Evolutionary conservation across 176 grass and related monocot species (phyloP).

Genomic region (Pontederia crassipes): DNA sequence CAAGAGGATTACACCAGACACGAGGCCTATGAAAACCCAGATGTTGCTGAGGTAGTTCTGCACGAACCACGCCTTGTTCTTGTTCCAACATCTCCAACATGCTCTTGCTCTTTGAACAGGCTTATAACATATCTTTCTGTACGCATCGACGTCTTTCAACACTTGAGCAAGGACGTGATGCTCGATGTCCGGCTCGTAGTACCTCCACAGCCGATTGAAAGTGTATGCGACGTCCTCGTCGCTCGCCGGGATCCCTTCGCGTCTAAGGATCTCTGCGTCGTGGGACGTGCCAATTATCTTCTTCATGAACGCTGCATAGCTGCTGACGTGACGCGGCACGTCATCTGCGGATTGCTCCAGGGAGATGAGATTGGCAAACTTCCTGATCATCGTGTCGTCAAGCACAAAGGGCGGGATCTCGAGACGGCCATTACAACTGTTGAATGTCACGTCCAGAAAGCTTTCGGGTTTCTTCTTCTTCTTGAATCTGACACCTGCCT

Average conservation of each 20-base stretch:
- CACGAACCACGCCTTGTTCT: background rate
- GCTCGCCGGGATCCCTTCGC: background rate
- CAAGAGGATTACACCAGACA: background rate
- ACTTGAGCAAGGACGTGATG: background rate
- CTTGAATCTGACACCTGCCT: background rate
- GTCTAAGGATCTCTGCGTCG: background rate
- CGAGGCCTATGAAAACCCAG: background rate
- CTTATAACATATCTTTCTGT: background rate
- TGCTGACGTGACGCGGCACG: background rate
- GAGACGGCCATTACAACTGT: background rate
- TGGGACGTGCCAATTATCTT: background rate
- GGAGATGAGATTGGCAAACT: background rate
- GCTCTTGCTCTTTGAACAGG: too few relatives aligned
- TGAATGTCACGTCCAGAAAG: background rate
- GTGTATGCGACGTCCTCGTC: background rate
- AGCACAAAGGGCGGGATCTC: background rate
- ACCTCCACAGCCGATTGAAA: slow-evolving; percentile 2
- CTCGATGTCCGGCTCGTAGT: fast-evolving
- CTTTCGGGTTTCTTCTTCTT: background rate
- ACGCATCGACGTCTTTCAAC: background rate
- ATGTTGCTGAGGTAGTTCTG: slow-evolving; percentile 17
- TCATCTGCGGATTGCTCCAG: background rate
- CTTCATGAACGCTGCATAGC: slow-evolving; percentile 1
- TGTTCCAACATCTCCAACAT: too few relatives aligned
- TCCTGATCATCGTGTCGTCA: background rate